Percentiles rank a stretch among this genome's conserved stretches.
Evolutionary conservation across 495 filamentous ascomycete species (phyloP).

Genomic region (Haplographium delicatum): DNA sequence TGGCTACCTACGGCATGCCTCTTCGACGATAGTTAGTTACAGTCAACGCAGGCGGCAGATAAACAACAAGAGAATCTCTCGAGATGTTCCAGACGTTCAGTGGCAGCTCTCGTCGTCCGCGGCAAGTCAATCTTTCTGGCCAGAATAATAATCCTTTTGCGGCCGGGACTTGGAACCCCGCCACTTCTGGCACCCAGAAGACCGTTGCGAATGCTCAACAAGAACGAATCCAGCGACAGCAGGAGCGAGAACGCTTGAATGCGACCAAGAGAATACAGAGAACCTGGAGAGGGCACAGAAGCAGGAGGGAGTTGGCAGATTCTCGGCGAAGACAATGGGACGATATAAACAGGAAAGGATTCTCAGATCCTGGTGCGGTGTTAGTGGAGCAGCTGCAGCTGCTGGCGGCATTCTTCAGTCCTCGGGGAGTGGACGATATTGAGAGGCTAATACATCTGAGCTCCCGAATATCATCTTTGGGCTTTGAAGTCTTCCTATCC

Average conservation of each 20-base stretch:
- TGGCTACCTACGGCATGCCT: slow-evolving; percentile 16
- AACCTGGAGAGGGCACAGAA: slow-evolving; percentile 75
- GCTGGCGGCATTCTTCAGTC: slow-evolving; percentile 29
- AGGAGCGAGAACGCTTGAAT: slow-evolving; percentile 71
- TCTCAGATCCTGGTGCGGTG: slow-evolving; percentile 17
- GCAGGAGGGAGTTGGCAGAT: slow-evolving; percentile 50
- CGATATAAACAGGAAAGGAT: slow-evolving; percentile 20
- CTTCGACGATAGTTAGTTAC: slow-evolving; percentile 7
- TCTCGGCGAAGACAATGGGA: slow-evolving; percentile 68
- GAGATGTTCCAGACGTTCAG: slow-evolving; percentile 88
- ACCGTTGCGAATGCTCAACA: slow-evolving; percentile 81
- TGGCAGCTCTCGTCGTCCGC: slow-evolving; percentile 74
- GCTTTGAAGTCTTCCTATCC: slow-evolving; percentile 11
- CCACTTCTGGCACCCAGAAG: slow-evolving; percentile 57
- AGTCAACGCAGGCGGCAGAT: slow-evolving; percentile 1
- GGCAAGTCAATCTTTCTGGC: slow-evolving; percentile 92
- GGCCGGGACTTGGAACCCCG: slow-evolving; percentile 40
- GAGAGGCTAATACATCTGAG: slow-evolving; percentile 15
- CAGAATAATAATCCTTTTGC: slow-evolving; percentile 74
- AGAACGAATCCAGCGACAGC: slow-evolving; percentile 73
- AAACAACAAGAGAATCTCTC: neutral
- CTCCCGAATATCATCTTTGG: slow-evolving; percentile 10
- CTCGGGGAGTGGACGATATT: slow-evolving; percentile 20
- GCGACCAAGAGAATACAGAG: slow-evolving; percentile 72
- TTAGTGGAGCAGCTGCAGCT: slow-evolving; percentile 23